A percentile compares a stretch with the other conserved stretches of the same genome.
These are phyloP conservation scores for Metschnikowia orientalis DNA, from an alignment of 805 yeast genomes.

Conservation along the genomic window DNA sequence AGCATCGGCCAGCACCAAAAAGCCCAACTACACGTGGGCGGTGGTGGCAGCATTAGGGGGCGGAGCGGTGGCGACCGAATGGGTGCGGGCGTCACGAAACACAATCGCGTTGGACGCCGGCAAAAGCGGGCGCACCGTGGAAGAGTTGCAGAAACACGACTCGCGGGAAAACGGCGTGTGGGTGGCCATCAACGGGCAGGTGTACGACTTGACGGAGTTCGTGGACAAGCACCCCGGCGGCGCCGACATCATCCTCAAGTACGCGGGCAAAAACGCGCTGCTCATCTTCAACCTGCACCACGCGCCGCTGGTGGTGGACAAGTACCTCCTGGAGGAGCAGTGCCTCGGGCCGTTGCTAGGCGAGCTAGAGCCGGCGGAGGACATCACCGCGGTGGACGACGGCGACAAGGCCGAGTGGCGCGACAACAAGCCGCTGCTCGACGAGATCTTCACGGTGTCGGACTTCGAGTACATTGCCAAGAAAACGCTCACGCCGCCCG, in stretches of 20 bases:
- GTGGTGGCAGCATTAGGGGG: constrained; percentile 5
- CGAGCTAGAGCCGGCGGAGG: constrained; percentile 14
- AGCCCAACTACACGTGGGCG: neutral
- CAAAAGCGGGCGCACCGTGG: constrained; percentile 13
- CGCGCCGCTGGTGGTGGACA: constrained; percentile 19
- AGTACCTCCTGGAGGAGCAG: constrained; percentile 17
- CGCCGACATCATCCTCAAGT: constrained; percentile 10
- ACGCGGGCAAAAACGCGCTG: constrained; percentile 57
- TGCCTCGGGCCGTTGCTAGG: constrained; percentile 23
- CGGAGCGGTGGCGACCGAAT: neutral
- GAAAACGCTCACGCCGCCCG: constrained; percentile 26
- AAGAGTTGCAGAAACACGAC: constrained; percentile 13
- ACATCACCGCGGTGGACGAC: constrained; percentile 17
- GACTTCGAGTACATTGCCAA: constrained; percentile 42
- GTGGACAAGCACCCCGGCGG: constrained; percentile 51
- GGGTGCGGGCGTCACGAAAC: neutral
- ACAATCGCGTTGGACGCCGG: constrained; percentile 7
- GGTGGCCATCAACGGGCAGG: constrained; percentile 31
- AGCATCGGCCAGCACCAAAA: neutral
- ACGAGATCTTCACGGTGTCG: constrained; percentile 27
- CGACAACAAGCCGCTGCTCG: constrained; percentile 28
- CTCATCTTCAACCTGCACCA: constrained; percentile 39
- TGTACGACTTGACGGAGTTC: constrained; percentile 37
- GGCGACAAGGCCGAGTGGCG: constrained; percentile 17
- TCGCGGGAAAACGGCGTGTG: constrained; percentile 19